Evolutionary conservation across 495 filamentous ascomycete genomes (phyloP), one percentile per base, ranked within the genome.

Genomic region (Aspergillus bridgeri): DNA sequence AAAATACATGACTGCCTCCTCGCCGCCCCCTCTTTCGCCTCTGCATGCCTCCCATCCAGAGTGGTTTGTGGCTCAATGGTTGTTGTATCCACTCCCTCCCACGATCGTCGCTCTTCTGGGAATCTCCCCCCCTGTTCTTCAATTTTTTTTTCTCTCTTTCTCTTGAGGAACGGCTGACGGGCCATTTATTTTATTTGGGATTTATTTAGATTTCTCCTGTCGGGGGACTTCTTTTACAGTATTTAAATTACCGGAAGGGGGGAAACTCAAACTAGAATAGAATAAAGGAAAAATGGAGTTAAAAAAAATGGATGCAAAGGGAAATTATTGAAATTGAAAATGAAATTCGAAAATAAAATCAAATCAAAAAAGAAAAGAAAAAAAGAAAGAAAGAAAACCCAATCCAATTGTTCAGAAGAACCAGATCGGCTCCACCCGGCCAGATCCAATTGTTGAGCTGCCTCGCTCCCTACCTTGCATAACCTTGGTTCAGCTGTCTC

Each of bases 21-120:
- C 15, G 53, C 38, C 47, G 51, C 56, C 62, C 56, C 61, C 60
- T 62, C 60, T 61, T 61, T 49, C 61, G 60, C 61, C 53, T 62
- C 66, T 60, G 63, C 43, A 42, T 46, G 52, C 54, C 42, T 27
- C 24, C 53, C 51, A 49, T 58, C 42, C 43, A n/a, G n/a, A n/a
- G n/a, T 27, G 7, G 25, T 27, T 50, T 2, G 50, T 42, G 1
- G 21, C 21, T 42, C 23, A 24, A 67, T 71, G 69, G 69, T 60
- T 72, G 63, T 60, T 53, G 66, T 67, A 63, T 60, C 69, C 71
- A 71, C 72, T 60, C 43, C 47, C 51, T 55, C 56, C 69, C 69
- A 72, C 70, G 73, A 76, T 76, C 73, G 73, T 73, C 73, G 68
- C 64, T 70, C 71, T 74, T 63, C 62, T 70, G 63, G 65, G 63